Evolutionary conservation across 2,329 filamentous ascomycete species (phyloP), one percentile per base, ranked within the genome.

Genomic region (Botryosphaeria dothidea): DNA sequence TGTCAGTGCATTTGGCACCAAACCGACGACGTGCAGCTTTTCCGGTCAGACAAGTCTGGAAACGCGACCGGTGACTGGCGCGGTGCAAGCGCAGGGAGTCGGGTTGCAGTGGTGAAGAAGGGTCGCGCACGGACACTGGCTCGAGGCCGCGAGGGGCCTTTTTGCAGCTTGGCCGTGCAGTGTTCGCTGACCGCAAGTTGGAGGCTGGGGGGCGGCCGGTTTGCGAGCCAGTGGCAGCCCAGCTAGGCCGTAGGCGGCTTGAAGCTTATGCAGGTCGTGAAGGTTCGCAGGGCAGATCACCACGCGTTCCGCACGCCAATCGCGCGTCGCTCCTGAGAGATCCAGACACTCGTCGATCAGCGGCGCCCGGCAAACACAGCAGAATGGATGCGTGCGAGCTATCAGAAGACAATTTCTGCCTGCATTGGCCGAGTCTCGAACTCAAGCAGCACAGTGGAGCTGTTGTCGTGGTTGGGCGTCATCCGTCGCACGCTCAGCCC

Each of bases 1-100:
- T 60, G 56, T 60, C 56, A 60, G 38, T 60, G 52, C 52, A 57
- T 57, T 41, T 34, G 49, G 38, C 38, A 41, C 38, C 11, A 41
- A 41, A 41, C 17, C 56, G 38, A 43, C 54, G 54, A 58, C 54
- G 36, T 58, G 54, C 54, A 58, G 36, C 36, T 41, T 41, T 38
- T 43, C 54, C 54, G 54, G 54, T 58, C 54, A 58, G 38, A 43
- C 27, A 21, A 41, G 38, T 41, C 38, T 41, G 38, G 38, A 41
- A n/a, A 25, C 43, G 49, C 49, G 27, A 5, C 49, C 17, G 49
- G 27, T 52, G 29, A 52, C 27, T 34, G 49, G 49, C n/a, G n/a
- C n/a, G n/a, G n/a, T n/a, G n/a, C n/a, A n/a, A n/a, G n/a, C n/a
- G 54, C 38, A 58, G 54, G 54, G 38, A 43, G 11, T 3, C 9